These are phyloP conservation scores for Agastache rugosa DNA, from an alignment of 257 asterid genomes.

Conservation along the genomic window DNA sequence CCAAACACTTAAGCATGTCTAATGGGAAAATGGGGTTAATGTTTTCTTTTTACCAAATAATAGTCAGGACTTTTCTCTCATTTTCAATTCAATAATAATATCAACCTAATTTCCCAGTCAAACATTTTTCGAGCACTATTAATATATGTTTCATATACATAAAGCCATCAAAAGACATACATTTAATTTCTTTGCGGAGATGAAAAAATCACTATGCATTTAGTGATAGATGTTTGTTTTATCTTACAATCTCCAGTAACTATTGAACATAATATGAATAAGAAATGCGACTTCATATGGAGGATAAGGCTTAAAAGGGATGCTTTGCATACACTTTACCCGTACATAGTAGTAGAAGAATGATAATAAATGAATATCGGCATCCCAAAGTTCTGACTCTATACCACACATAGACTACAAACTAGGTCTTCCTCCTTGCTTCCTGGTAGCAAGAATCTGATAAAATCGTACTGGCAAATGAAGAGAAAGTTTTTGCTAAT, in stretches of 20 bases:
- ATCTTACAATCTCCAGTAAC: background rate
- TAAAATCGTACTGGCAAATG: slow-evolving; percentile 4
- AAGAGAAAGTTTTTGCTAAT: background rate
- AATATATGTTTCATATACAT: background rate
- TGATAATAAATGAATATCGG: background rate
- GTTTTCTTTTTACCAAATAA: background rate
- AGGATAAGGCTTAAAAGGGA: slow-evolving; percentile 11
- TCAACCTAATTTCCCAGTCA: background rate
- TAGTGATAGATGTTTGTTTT: background rate
- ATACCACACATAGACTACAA: background rate
- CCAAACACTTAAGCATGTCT: background rate
- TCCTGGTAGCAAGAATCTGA: slow-evolving; percentile 12
- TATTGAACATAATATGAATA: background rate
- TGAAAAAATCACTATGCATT: background rate
- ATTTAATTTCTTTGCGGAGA: background rate
- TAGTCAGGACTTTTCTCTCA: background rate
- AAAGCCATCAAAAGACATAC: background rate
- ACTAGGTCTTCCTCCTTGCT: background rate
- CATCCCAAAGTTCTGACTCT: background rate
- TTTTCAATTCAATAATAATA: background rate
- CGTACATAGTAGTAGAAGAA: background rate
- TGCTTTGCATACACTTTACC: slow-evolving; percentile 3
- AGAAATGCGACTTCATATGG: background rate
- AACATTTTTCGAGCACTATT: background rate
- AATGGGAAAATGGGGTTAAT: background rate